These are phyloP conservation scores for Ogataea philodendri DNA, from an alignment of 805 yeast species.

Conservation along the genomic window DNA sequence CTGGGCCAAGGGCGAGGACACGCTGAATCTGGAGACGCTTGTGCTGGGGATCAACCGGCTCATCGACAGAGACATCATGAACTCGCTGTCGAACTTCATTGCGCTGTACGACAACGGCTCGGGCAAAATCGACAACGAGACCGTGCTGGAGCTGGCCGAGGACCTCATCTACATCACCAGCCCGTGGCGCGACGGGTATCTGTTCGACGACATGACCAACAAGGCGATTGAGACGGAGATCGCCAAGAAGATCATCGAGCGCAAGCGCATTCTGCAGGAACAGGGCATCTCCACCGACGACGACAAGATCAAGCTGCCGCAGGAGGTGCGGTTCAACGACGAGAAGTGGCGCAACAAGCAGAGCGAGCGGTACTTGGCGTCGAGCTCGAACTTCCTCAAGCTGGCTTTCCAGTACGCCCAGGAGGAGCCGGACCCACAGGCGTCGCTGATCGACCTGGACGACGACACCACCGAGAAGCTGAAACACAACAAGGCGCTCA, in stretches of 20 bases:
- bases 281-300: conserved; percentile 30
- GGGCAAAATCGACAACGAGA: conserved; percentile 71
- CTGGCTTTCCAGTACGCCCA: conserved; percentile 89
- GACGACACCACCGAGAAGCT: conserved; percentile 36
- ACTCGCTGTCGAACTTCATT: conserved; percentile 74
- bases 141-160: conserved; percentile 81
- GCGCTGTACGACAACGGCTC: conserved; percentile 64
- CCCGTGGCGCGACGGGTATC: conserved; percentile 76
- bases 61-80: conserved; percentile 72
- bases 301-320: conserved; percentile 50
- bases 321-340: conserved; percentile 60
- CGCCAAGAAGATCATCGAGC: conserved; percentile 57
- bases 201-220: conserved; percentile 64
- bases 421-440: conserved; percentile 51
- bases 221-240: conserved; percentile 61
- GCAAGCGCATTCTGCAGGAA: conserved; percentile 34
- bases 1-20: conserved; percentile 67
- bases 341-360: conserved; percentile 61
- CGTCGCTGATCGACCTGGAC: conserved; percentile 42
- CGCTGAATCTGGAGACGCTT: conserved; percentile 65
- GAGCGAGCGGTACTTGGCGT: conserved; percentile 76
- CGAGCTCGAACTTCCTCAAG: conserved; percentile 83
- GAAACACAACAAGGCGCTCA: conserved; percentile 75
- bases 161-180: conserved; percentile 78
- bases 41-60: conserved; percentile 70